phyloP scores from a whole-genome alignment of 129 eudicot genomes.

The Dittrichia graveolens region DNA sequence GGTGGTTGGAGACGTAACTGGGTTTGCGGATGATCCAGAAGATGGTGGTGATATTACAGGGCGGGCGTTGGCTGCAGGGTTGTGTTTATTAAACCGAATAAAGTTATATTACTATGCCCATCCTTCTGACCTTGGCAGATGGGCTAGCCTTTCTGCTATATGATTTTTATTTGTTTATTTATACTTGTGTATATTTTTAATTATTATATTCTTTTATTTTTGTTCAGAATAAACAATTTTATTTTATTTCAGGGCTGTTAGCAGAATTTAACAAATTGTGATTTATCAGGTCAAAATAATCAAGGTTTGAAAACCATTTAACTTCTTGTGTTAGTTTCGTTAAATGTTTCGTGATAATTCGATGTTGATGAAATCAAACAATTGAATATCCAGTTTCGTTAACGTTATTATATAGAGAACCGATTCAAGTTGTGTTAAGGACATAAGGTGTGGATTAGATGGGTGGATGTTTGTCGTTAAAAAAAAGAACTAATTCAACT shows the following conservation, averaged over 20 bases:
- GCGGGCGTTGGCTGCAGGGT: conserved; percentile 58
- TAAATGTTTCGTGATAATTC: too few species aligned
- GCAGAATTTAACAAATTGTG: conserved; percentile 24
- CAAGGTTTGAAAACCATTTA: conserved; percentile 15
- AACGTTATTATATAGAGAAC: too few species aligned
- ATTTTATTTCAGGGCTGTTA: conserved; percentile 29
- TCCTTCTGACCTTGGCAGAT: conserved; percentile 81
- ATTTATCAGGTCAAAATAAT: conserved; percentile 14
- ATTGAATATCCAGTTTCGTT: too few species aligned
- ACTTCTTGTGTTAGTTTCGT: too few species aligned
- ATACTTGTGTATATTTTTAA: conserved; percentile 8
- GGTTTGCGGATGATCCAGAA: conserved; percentile 71
- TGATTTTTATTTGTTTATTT: conserved; percentile 12
- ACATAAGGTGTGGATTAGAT: too few species aligned
- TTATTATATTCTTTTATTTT: conserved; percentile 22
- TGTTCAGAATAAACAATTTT: conserved; percentile 36
- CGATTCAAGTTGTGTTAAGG: too few species aligned
- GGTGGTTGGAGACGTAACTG: conserved; percentile 73
- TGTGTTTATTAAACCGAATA: conserved; percentile 64
- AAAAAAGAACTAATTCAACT: too few species aligned
- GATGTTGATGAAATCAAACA: too few species aligned
- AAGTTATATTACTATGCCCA: conserved; percentile 78
- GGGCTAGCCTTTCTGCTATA: conserved; percentile 80
- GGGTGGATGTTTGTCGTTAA: too few species aligned
- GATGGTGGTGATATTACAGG: conserved; percentile 57